Evolutionary conservation across 1,284 basidiomycete genomes (phyloP).

Genomic region (Microbotryomycetes sp.): DNA sequence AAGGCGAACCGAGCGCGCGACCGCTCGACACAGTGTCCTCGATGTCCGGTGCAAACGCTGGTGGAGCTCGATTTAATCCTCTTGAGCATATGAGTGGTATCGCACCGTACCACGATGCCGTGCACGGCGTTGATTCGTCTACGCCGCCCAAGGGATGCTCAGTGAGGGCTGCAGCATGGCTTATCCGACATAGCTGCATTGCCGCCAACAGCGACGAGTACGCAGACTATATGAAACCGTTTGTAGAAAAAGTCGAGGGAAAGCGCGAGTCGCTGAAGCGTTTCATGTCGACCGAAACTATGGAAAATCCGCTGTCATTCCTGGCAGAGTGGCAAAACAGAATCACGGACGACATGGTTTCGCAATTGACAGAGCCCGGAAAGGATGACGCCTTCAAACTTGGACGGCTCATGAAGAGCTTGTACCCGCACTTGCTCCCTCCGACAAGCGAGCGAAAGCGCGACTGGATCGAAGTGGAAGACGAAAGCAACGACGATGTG

Average conservation of each 20-base stretch:
- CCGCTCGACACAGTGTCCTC: too few relatives aligned
- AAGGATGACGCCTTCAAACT: conserved; percentile 40
- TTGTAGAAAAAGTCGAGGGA: conserved; percentile 40
- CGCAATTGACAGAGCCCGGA: conserved; percentile 52
- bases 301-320: conserved; percentile 38
- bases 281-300: conserved; percentile 24
- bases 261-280: conserved; percentile 14
- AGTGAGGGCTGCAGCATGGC: conserved; percentile 30
- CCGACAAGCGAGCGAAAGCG: conserved; percentile 22
- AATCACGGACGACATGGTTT: conserved; percentile 62
- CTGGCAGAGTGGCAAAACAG: conserved; percentile 42
- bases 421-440: conserved; percentile 42
- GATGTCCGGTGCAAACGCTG: too few relatives aligned
- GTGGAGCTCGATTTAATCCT: conserved; percentile 24
- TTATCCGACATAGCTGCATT: conserved; percentile 42
- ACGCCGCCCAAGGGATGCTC: conserved; percentile 31
- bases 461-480: conserved; percentile 13
- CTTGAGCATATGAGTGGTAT: conserved; percentile 30
- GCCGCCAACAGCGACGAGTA: conserved; percentile 46
- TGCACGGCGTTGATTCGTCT: conserved; percentile 23
- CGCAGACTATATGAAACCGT: conserved; percentile 43
- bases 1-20: too few relatives aligned
- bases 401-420: conserved; percentile 40
- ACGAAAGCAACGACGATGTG: conserved; percentile 1
- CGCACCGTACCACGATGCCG: conserved; percentile 33